Base-by-base conservation (phyloP, 495 filamentous ascomycete species). In the Daldinia caldariorum region DNA sequence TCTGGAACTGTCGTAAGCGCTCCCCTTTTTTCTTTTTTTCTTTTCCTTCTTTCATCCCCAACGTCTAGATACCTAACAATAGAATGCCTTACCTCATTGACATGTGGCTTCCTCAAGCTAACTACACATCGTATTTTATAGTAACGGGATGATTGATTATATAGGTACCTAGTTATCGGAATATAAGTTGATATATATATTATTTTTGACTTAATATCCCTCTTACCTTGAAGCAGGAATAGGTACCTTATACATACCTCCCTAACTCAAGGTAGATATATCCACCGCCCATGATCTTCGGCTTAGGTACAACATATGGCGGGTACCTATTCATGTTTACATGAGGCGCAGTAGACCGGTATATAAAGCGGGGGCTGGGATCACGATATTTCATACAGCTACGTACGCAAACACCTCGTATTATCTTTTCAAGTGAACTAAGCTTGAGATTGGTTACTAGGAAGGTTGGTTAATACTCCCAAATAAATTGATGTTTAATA, bases 41-140 rank as follows among this genome's bases (percentile, higher is more conserved):
- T n/a, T n/a, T n/a, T n/a, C n/a, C n/a, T n/a, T n/a, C n/a, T 16
- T n/a, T 35, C 41, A 49, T 57, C 57, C n/a, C 26, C 54, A 14
- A 10, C 10, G n/a, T 55, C 51, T 41, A 6, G 18, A 14, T n/a
- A 38, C 43, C 37, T 47, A 69, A 69, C 31, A 47, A 55, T 60
- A 55, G 43, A 41, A 50, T 59, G n/a, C 39, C 12, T 22, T 58
- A 35, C 37, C 6, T 59, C 41, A n/a, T 61, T 35, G 67, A 71
- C 68, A 71, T 66, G 68, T 71, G 68, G 68, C 68, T 45, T 62
- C 68, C 10, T 58, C 29, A 32, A 51, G 26, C 10, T 35, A 43
- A 35, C 6, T 62, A 71, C 68, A 71, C 62, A 62, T 71, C 53
- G 58, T 62, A 61, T 66, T 14, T 55, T 49, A 41, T 43, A 59